Base-by-base conservation (phyloP, 2,329 filamentous ascomycete genomes). In the Exophiala lecanii-corni region DNA sequence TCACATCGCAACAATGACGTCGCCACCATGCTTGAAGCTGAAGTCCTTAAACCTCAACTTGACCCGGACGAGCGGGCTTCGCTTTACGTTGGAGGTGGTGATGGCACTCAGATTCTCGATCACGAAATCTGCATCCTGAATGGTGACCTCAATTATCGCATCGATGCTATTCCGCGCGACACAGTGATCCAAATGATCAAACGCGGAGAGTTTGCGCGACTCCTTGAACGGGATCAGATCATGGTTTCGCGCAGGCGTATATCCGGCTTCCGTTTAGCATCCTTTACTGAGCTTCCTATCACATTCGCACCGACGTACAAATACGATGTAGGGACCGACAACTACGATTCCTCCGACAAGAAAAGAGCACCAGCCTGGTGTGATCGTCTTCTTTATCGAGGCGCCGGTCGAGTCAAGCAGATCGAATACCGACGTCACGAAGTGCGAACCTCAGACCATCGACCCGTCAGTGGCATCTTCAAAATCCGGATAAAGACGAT, bases 61-160 rank as follows among this genome's bases (percentile, higher is more conserved):
- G 85, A 89, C 53, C 69, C 79, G 0, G 74, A 70, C 3, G 72
- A 77, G 3, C 78, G 88, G 5, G 74, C 85, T 26, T 86, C 95
- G 62, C 84, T 80, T 51, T 98, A 84, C 59, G 78, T 89, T 5
- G 86, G 88, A 18, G 92, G 92, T n/a, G 92, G 92, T 33, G 92
- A 98, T 61, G 92, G 92, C 5, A 83, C 81, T 30, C 89, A 96
- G 83, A 86, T 98, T 45, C 74, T 97, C 45, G 92, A 98, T 59
- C 92, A 98, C 60, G 92, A 98, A 66, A 84, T 98, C n/a, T 96
- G 91, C 63, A 81, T 98, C 36, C 69, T 97, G 31, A 97, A 97
- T 57, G 92, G 92, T 19, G 92, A 98, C 62, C 75, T 98, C 37
- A 98, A 98, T 66, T 98, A 98, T 64, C 89, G 92, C 49, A 97